A percentile compares a stretch with the other conserved stretches of the same genome.
Evolutionary conservation across 2,329 filamentous ascomycete genomes (phyloP).

Genomic region (Zymoseptoria ardabiliae): DNA sequence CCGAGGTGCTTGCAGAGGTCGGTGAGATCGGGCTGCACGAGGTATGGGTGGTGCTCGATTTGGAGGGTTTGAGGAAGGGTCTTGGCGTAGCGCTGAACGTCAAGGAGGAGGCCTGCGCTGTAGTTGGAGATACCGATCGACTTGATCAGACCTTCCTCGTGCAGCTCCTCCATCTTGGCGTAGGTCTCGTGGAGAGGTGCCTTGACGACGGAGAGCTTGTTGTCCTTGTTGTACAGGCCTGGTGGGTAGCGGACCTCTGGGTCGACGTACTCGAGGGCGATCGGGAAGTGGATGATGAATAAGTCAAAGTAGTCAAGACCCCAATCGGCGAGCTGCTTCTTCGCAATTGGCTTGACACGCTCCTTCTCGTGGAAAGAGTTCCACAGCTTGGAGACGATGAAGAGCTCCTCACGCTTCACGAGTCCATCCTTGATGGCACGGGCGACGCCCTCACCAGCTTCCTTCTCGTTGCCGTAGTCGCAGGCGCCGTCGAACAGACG

Average conservation of each 20-base stretch:
- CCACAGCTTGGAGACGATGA: constrained; percentile 91
- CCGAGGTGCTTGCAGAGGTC: constrained; percentile 52
- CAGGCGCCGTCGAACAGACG: constrained; percentile 55
- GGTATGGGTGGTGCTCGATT: constrained; percentile 86
- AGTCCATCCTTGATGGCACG: constrained; percentile 74
- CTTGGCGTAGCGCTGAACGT: constrained; percentile 69
- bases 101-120: constrained; percentile 68
- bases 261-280: constrained; percentile 78
- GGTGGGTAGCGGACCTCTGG: constrained; percentile 72
- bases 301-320: constrained; percentile 85
- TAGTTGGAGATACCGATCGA: constrained; percentile 81
- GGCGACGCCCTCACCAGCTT: constrained; percentile 67
- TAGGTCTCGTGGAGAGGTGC: constrained; percentile 75
- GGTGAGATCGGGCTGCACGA: constrained; percentile 66
- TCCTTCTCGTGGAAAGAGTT: constrained; percentile 82
- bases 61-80: constrained; percentile 71
- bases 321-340: constrained; percentile 74
- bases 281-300: constrained; percentile 74
- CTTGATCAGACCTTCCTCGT: constrained; percentile 59
- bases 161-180: constrained; percentile 69
- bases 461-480: constrained; percentile 77
- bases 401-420: constrained; percentile 78
- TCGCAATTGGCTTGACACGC: constrained; percentile 65
- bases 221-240: constrained; percentile 61
- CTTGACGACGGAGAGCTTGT: constrained; percentile 58